phyloP scores from a whole-genome alignment of 257 asterid genomes.

The Echites panduratus region DNA sequence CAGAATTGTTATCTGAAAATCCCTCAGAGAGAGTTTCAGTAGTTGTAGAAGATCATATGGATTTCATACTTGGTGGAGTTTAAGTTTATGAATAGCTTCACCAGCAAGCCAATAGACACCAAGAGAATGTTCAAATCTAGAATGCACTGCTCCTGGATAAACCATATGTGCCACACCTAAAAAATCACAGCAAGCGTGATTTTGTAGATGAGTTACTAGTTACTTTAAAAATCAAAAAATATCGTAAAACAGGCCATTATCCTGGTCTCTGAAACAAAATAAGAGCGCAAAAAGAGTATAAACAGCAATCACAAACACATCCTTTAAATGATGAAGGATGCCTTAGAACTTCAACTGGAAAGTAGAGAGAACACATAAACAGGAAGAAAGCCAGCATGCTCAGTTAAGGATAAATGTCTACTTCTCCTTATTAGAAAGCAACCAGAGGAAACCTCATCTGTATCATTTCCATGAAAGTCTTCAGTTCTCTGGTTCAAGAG shows the following conservation, averaged over 20 bases:
- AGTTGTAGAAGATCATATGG: constrained; percentile 17
- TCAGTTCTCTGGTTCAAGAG: background rate
- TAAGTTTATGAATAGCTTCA: constrained; percentile 70
- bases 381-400: background rate
- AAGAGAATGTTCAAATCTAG: constrained; percentile 67
- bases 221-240: background rate
- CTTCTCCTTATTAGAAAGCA: background rate
- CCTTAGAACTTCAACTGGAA: background rate
- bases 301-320: background rate
- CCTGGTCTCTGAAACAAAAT: background rate
- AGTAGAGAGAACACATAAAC: background rate
- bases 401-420: no score
- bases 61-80: constrained; percentile 50
- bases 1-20: constrained; percentile 10
- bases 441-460: background rate
- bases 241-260: background rate
- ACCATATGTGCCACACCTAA: constrained; percentile 86
- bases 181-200: background rate
- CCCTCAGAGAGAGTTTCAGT: constrained; percentile 10
- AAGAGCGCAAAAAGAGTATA: background rate
- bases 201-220: background rate
- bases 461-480: no score
- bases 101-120: constrained; percentile 97
- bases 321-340: background rate
- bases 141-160: constrained; percentile 91